Evolutionary conservation across 2,329 filamentous ascomycete genomes (phyloP).

Genomic region (Hyphodiscus sp.): DNA sequence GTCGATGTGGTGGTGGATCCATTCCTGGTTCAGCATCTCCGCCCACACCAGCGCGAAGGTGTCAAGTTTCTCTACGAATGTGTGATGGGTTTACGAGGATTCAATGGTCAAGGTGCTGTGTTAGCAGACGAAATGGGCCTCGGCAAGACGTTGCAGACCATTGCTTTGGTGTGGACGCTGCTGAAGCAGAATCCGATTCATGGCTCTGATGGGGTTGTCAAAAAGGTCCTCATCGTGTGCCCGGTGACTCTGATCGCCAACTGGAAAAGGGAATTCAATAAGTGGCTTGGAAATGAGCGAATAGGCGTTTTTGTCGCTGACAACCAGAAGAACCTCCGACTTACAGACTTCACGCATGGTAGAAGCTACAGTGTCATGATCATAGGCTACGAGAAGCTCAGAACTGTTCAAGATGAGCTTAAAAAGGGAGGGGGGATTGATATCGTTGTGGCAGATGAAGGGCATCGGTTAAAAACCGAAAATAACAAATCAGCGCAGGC

Average conservation of each 20-base stretch:
- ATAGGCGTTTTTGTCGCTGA: conserved; percentile 62
- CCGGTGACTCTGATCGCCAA: conserved; percentile 67
- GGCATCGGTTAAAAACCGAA: conserved; percentile 94
- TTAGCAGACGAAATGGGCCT: conserved; percentile 72
- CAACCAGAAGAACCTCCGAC: conserved; percentile 50
- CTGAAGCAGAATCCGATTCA: conserved; percentile 65
- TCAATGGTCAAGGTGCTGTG: conserved; percentile 62
- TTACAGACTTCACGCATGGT: conserved; percentile 64
- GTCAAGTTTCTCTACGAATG: conserved; percentile 69
- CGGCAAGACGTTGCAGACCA: conserved; percentile 68
- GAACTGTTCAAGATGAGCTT: conserved; percentile 58
- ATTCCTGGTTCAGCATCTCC: conserved; percentile 52
- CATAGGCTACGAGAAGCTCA: conserved; percentile 65
- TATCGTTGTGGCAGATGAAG: conserved; percentile 95
- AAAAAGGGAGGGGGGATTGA: conserved; percentile 58
- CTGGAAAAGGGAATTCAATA: conserved; percentile 66
- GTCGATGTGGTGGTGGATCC: conserved; percentile 71
- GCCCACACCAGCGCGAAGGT: conserved; percentile 63
- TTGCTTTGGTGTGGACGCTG: conserved; percentile 64
- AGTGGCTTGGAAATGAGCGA: conserved; percentile 66
- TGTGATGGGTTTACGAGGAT: conserved; percentile 64
- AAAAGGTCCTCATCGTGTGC: conserved; percentile 66
- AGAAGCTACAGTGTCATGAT: conserved; percentile 66
- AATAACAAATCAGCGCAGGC: conserved; percentile 88
- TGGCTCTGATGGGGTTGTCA: conserved; percentile 50